Percentiles rank a stretch among this genome's conserved stretches.
phyloP scores from a whole-genome alignment of 495 filamentous ascomycete genomes.

The Penicillium subrubescens region DNA sequence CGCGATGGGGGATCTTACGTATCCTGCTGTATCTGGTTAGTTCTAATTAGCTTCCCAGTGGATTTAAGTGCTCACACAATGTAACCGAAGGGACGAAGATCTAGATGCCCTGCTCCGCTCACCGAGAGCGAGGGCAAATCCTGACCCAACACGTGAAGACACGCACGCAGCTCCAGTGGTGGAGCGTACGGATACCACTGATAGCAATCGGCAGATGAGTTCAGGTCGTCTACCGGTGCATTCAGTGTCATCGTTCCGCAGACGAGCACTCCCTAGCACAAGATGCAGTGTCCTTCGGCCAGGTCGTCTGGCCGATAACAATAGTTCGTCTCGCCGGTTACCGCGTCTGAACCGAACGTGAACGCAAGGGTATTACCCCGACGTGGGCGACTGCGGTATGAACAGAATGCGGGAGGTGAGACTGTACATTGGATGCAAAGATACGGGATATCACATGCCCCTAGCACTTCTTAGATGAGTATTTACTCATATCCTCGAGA shows the following conservation, averaged over 20 bases:
- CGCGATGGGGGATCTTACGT: no score
- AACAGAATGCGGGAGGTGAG: not conserved
- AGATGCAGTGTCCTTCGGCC: not conserved
- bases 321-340: not conserved
- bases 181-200: not conserved
- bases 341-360: not conserved
- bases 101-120: not conserved
- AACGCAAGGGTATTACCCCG: not conserved
- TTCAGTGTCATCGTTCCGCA: no score
- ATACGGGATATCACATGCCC: not conserved
- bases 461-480: not conserved
- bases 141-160: not conserved
- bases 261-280: no score
- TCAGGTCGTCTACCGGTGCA: no score
- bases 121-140: not conserved
- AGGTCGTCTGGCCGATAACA: not conserved
- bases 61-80: not conserved
- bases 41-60: no score
- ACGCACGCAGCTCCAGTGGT: no score
- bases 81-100: not conserved
- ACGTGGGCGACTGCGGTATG: not conserved
- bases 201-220: not conserved
- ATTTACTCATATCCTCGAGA: not conserved
- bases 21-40: no score
- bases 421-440: not conserved